Evolutionary conservation across 352 stramenopile species (phyloP).

Genomic region (Pythium aristosporum): DNA sequence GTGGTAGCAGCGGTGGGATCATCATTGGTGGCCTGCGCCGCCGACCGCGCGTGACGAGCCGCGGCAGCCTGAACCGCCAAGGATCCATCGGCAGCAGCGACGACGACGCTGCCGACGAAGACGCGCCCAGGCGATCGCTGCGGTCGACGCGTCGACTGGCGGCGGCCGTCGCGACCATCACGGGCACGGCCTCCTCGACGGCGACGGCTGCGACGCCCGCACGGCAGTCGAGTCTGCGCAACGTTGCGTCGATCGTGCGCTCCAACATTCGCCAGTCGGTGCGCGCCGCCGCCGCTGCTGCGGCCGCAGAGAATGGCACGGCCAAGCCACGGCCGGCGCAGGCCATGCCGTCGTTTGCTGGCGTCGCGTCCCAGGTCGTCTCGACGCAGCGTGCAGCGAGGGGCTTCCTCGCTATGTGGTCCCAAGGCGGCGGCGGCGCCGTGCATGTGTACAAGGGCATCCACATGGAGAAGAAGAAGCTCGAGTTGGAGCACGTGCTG

Average conservation of each 20-base stretch:
- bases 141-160: not conserved
- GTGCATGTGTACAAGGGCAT: slow-evolving; percentile 79
- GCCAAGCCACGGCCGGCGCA: slow-evolving; percentile 1
- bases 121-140: not conserved
- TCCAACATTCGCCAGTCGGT: slow-evolving; percentile 53
- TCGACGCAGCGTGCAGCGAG: slow-evolving; percentile 62
- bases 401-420: slow-evolving; percentile 80
- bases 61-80: slow-evolving; percentile 13
- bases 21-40: slow-evolving; percentile 42
- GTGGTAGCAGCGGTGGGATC: slow-evolving; percentile 17
- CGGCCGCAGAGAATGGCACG: slow-evolving; percentile 2
- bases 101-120: slow-evolving; percentile 21
- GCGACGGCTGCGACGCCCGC: not conserved
- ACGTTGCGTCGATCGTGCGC: slow-evolving; percentile 62
- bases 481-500: slow-evolving; percentile 69
- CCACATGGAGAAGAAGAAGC: slow-evolving; percentile 90
- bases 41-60: slow-evolving; percentile 29
- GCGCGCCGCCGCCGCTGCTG: not conserved
- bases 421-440: slow-evolving; percentile 38
- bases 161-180: not conserved
- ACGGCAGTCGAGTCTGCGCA: slow-evolving; percentile 54
- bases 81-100: slow-evolving; percentile 33
- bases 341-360: slow-evolving; percentile 50
- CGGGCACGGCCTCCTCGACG: not conserved
- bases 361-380: slow-evolving; percentile 74